Conservation (phyloP, 2,329 filamentous ascomycete species). For the Fusarium incarnatum region DNA sequence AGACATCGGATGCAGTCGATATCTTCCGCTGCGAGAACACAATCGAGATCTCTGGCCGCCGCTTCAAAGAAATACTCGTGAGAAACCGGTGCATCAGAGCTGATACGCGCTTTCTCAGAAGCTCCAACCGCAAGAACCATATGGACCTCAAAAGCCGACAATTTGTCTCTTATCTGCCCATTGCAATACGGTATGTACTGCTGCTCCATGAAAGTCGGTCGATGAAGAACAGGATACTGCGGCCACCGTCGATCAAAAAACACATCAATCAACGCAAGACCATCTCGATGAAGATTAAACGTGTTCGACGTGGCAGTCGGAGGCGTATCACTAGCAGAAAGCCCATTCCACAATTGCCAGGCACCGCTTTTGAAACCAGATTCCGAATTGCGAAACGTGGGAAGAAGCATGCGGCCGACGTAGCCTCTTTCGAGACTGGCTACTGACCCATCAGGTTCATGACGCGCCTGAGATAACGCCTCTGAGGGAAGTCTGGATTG, state of each 20-base stretch:
- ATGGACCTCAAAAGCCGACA: constrained; percentile 39
- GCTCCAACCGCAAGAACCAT: constrained; percentile 43
- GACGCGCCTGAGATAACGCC: neutral
- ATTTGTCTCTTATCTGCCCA: constrained; percentile 1
- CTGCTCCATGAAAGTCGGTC: constrained; percentile 39
- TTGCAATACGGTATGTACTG: constrained; percentile 36
- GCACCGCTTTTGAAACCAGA: constrained; percentile 37
- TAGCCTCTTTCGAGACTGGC: constrained; percentile 32
- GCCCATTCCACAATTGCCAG: constrained; percentile 41
- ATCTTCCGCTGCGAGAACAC: constrained; percentile 33
- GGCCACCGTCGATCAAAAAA: constrained; percentile 42
- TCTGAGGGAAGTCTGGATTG: constrained; percentile 3
- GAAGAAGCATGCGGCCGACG: constrained; percentile 37
- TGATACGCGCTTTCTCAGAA: constrained; percentile 34
- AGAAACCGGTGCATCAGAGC: constrained; percentile 15
- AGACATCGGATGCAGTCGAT: constrained; percentile 39
- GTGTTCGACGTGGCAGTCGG: constrained; percentile 9
- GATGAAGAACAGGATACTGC: constrained; percentile 39
- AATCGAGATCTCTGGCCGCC: constrained; percentile 29
- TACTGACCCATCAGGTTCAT: constrained; percentile 16
- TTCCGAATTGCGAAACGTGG: constrained; percentile 36
- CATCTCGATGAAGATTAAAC: constrained; percentile 31
- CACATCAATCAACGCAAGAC: constrained; percentile 26
- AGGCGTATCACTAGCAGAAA: constrained; percentile 31
- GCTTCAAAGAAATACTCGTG: constrained; percentile 39